phyloP scores from a whole-genome alignment of 2,329 filamentous ascomycete genomes.

The Pseudopyricularia cyperi region DNA sequence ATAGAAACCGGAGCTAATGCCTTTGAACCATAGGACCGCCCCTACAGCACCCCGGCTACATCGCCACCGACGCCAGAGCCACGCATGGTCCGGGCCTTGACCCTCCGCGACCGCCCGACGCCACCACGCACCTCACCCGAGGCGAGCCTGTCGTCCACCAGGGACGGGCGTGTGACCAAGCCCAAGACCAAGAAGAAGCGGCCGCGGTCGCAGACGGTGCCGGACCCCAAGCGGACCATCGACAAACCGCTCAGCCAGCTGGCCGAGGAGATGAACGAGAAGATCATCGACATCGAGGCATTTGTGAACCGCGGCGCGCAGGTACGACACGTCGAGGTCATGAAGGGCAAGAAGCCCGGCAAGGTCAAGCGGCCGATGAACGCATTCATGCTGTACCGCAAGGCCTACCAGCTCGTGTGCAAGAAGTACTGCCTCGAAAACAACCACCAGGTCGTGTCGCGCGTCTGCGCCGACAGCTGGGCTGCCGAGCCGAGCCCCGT shows the following conservation, averaged over 20 bases:
- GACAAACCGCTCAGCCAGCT: conserved; percentile 58
- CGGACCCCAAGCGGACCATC: conserved; percentile 32
- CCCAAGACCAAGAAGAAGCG: conserved; percentile 28
- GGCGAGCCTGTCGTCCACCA: conserved; percentile 16
- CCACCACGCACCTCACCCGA: conserved; percentile 15
- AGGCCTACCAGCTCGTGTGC: conserved; percentile 76
- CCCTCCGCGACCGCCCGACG: conserved; percentile 4
- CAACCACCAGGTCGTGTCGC: conserved; percentile 88
- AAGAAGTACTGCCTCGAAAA: conserved; percentile 72
- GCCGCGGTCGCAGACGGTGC: conserved; percentile 27
- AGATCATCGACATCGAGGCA: conserved; percentile 61
- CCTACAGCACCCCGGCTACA: conserved; percentile 37
- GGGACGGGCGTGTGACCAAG: conserved; percentile 18
- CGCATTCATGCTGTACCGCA: conserved; percentile 95
- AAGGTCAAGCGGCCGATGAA: conserved; percentile 92
- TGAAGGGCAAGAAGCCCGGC: conserved; percentile 45
- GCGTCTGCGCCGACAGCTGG: conserved; percentile 81
- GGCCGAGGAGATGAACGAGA: conserved; percentile 45
- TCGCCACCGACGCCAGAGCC: conserved; percentile 32
- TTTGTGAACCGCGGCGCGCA: conserved; percentile 65
- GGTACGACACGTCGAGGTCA: conserved; percentile 53
- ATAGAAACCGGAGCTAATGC: not conserved
- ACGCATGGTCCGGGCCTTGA: not conserved
- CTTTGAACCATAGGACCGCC: conserved; percentile 9
- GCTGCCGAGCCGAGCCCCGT: conserved; percentile 62